Conservation (phyloP, 2,329 filamentous ascomycete species). For the Tolypocladium tundrense region DNA sequence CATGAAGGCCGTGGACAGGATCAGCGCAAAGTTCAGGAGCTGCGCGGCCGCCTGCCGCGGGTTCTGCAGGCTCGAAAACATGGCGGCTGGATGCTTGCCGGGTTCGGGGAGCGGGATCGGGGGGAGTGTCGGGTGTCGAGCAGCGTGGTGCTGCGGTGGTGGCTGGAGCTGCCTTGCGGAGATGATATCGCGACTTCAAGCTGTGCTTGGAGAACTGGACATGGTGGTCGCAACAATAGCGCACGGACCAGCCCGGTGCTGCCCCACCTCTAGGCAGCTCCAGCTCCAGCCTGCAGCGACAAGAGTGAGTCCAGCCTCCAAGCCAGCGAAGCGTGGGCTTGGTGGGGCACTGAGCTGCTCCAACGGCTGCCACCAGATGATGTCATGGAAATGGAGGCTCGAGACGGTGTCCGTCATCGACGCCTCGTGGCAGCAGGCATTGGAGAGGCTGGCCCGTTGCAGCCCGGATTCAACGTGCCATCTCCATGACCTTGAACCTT, state of each 20-base stretch:
- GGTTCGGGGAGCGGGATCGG: neutral
- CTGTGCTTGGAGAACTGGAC: slow-evolving; percentile 12
- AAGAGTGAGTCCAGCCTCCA: neutral
- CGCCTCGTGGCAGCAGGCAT: too few species aligned
- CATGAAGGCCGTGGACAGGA: slow-evolving; percentile 89
- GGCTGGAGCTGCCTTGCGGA: neutral
- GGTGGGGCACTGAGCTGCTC: neutral
- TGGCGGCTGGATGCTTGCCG: slow-evolving; percentile 20
- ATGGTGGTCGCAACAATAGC: slow-evolving; percentile 11
- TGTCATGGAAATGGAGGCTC: neutral
- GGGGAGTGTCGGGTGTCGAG: neutral
- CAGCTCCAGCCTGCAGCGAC: neutral
- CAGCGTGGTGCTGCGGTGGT: neutral
- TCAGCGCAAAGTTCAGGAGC: slow-evolving; percentile 82
- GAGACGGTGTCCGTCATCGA: neutral
- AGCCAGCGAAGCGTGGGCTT: too few species aligned
- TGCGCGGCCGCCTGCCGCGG: slow-evolving; percentile 74
- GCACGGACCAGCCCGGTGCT: neutral
- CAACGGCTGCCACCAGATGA: neutral
- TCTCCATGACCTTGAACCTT: neutral
- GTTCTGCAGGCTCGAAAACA: slow-evolving; percentile 62
- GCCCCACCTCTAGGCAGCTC: neutral
- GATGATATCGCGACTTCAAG: neutral
- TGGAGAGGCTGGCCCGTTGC: neutral
- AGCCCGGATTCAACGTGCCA: neutral